A percentile compares a stretch with the other conserved stretches of the same genome.
These are phyloP conservation scores for Hysterangium stoloniferum DNA, from an alignment of 768 basidiomycete genomes.

Conservation along the genomic window DNA sequence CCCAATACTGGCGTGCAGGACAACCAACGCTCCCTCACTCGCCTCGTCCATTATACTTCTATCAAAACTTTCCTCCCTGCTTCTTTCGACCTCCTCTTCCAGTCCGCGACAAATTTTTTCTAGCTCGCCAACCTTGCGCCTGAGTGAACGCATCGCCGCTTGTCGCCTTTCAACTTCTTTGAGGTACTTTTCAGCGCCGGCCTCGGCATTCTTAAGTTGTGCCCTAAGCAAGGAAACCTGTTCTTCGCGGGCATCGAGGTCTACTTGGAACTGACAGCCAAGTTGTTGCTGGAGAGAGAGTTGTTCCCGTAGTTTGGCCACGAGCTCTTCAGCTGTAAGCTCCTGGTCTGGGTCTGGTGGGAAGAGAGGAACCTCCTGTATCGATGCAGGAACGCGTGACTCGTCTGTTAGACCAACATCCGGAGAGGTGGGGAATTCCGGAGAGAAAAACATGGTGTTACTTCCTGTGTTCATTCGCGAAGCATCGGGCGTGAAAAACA, in stretches of 20 bases:
- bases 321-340: constrained; percentile 40
- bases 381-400: background rate
- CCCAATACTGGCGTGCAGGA: constrained; percentile 73
- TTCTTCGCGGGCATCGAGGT: constrained; percentile 67
- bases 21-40: constrained; percentile 68
- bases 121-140: constrained; percentile 69
- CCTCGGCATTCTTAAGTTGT: constrained; percentile 48
- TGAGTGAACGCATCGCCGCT: constrained; percentile 50
- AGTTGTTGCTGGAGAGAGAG: constrained; percentile 68
- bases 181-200: constrained; percentile 14
- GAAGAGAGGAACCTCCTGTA: too few relatives aligned
- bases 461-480: background rate
- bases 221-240: constrained; percentile 51
- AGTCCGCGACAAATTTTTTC: constrained; percentile 57
- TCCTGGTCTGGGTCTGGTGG: background rate
- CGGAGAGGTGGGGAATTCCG: background rate
- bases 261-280: constrained; percentile 68
- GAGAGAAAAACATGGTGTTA: background rate
- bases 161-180: constrained; percentile 53
- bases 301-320: constrained; percentile 68
- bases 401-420: background rate
- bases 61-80: constrained; percentile 73
- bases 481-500: constrained; percentile 1
- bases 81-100: constrained; percentile 85
- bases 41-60: constrained; percentile 80